These are phyloP conservation scores for Terfezia claveryi DNA, from an alignment of 495 filamentous ascomycete genomes.

Conservation along the genomic window DNA sequence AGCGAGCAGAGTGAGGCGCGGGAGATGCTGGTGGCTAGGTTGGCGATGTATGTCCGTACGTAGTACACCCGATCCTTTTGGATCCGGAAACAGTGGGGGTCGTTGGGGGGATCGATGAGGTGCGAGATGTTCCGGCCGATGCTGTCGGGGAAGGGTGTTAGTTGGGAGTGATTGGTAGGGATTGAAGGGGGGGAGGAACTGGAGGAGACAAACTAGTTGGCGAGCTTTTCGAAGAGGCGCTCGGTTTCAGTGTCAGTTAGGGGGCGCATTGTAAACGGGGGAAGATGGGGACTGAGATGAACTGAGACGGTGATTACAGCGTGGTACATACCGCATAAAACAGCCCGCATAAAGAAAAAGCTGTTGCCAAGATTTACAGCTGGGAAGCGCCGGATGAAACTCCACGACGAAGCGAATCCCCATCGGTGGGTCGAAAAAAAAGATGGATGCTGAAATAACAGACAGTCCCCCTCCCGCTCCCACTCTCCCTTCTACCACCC, in stretches of 20 bases:
- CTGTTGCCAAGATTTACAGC: no score
- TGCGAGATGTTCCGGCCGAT: conserved; percentile 56
- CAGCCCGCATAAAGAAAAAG: background rate
- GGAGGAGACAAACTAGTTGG: conserved; percentile 31
- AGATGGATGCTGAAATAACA: no score
- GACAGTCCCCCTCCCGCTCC: no score
- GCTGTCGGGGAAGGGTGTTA: conserved; percentile 2
- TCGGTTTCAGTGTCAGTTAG: conserved; percentile 53
- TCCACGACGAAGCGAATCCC: no score
- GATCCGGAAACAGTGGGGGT: conserved; percentile 62
- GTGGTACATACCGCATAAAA: no score
- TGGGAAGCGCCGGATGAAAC: no score
- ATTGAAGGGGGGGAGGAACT: background rate
- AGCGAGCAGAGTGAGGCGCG: conserved; percentile 57
- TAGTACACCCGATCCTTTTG: conserved; percentile 62
- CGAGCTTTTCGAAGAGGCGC: conserved; percentile 61
- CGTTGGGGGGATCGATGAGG: conserved; percentile 52
- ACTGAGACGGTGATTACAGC: no score
- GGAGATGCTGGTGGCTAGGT: conserved; percentile 65
- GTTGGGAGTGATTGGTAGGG: no score
- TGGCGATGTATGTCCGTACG: conserved; percentile 63
- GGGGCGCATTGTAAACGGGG: conserved; percentile 35
- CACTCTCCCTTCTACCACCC: no score
- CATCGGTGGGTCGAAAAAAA: no score
- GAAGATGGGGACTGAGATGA: background rate